Conservation (phyloP, 805 yeast species). For the Saturnispora quitensis region DNA sequence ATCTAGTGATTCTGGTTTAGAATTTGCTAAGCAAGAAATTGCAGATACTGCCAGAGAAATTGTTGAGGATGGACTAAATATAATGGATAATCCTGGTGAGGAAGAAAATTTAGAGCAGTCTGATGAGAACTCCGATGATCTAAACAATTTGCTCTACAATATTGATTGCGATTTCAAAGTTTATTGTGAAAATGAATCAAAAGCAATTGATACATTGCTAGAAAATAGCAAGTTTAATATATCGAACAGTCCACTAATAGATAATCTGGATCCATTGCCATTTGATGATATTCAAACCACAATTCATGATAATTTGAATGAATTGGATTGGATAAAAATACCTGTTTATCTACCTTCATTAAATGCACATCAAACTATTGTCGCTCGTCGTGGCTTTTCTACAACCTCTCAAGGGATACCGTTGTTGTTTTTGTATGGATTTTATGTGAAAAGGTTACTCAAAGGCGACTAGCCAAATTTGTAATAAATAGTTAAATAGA, state of each 20-base stretch:
- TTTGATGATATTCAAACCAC: constrained; percentile 17
- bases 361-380: constrained; percentile 83
- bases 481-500: not conserved
- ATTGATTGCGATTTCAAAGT: constrained; percentile 13
- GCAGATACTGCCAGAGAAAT: constrained; percentile 24
- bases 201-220: not conserved
- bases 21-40: constrained; percentile 7
- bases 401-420: constrained; percentile 44
- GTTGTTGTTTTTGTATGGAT: constrained; percentile 40
- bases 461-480: not conserved
- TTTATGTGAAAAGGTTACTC: constrained; percentile 13
- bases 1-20: constrained; percentile 5
- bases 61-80: constrained; percentile 21
- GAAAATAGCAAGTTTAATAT: constrained; percentile 6
- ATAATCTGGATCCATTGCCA: constrained; percentile 18
- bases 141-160: not conserved
- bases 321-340: constrained; percentile 65
- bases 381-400: constrained; percentile 61
- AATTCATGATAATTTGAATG: constrained; percentile 49
- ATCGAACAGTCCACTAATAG: constrained; percentile 7
- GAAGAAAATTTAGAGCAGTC: not conserved
- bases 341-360: constrained; percentile 62
- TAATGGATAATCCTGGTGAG: not conserved
- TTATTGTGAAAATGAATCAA: constrained; percentile 7
- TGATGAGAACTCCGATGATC: not conserved